Percentiles rank a stretch among this genome's conserved stretches.
phyloP scores from a whole-genome alignment of 768 basidiomycete genomes.

The Boletales sp. region DNA sequence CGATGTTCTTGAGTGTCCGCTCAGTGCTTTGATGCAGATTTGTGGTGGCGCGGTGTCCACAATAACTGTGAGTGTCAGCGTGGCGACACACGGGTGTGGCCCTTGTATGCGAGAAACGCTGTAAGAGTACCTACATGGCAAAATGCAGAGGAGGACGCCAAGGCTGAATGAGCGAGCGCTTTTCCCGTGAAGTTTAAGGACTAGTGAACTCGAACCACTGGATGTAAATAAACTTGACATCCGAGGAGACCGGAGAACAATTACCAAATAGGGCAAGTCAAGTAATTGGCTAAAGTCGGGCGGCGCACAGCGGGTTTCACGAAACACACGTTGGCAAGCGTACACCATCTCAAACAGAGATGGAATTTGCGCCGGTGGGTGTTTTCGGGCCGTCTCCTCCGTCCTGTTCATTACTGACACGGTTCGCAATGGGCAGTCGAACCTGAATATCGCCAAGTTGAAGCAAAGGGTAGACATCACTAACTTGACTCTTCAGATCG shows the following conservation, averaged over 20 bases:
- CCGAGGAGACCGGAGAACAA: not conserved
- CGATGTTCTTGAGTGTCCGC: not conserved
- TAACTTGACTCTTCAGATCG: constrained; percentile 19
- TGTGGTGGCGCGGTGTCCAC: constrained; percentile 16
- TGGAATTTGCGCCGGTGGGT: constrained; percentile 30
- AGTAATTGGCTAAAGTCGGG: constrained; percentile 3
- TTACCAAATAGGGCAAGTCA: constrained; percentile 20
- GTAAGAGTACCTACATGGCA: constrained; percentile 2
- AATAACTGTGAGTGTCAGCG: not conserved
- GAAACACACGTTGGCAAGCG: constrained; percentile 23
- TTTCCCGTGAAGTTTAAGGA: not conserved
- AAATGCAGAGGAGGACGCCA: not conserved
- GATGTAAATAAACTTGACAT: not conserved
- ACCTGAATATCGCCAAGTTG: constrained; percentile 18
- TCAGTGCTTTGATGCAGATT: constrained; percentile 4
- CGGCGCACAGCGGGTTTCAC: constrained; percentile 13
- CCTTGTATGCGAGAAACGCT: not conserved
- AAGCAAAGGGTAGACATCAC: constrained; percentile 24
- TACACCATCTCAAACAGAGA: constrained; percentile 3
- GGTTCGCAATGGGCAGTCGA: constrained; percentile 7
- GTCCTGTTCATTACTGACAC: constrained; percentile 1
- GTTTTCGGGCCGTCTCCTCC: not conserved
- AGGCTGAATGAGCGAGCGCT: not conserved
- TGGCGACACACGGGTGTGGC: constrained; percentile 8
- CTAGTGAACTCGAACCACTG: too few species aligned